Evolutionary conservation across 768 basidiomycete species (phyloP), one percentile per base, ranked within the genome.

Genomic region (Amanita muscaria): DNA sequence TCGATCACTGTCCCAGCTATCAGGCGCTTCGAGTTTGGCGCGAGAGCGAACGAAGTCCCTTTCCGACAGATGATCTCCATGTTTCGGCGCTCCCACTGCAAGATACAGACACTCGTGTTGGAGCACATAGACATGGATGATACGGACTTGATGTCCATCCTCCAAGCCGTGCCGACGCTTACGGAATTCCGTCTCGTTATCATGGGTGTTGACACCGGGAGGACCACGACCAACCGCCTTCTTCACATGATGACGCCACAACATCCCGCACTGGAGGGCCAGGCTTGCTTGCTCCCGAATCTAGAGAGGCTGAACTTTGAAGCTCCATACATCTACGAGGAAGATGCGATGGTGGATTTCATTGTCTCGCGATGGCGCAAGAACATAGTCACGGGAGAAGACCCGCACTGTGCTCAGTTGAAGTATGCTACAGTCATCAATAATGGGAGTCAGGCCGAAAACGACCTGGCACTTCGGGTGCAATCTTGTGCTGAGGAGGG

Each of bases 131-230:
- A 45, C 18, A 45, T 45, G 44, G 36, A 45, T 27, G 44, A 45
- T 29, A 45, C 44, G 18, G 36, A 45, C 27, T 36, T 45, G 35
- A 45, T 45, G 44, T 11, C 44, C 35, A 45, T 45, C 25, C 30
- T 38, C 12, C 36, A 27, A 11, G 27, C 11, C 25, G 23, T 19
- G 19, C 44, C 44, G 5, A 31, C 35, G 9, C 36, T 45, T 16
- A 21, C 27, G 5, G 44, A 45, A 21, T 45, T 45, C 15, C 44
- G 44, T 8, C 25, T 45, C 27, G 21, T 38, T 27, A 45, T 45
- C 29, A 45, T 45, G 44, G 44, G 44, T 36, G 38, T 45, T 8
- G 44, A 45, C 18, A 34, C 37, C 14, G 44, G 44, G 36, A 37
- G 44, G 44, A 45, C 44, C n/a, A 45, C 31, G 44, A 25, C 44